Percentiles rank a stretch among this genome's conserved stretches.
Evolutionary conservation across 768 basidiomycete species (phyloP).

Genomic region (Mycena metata): DNA sequence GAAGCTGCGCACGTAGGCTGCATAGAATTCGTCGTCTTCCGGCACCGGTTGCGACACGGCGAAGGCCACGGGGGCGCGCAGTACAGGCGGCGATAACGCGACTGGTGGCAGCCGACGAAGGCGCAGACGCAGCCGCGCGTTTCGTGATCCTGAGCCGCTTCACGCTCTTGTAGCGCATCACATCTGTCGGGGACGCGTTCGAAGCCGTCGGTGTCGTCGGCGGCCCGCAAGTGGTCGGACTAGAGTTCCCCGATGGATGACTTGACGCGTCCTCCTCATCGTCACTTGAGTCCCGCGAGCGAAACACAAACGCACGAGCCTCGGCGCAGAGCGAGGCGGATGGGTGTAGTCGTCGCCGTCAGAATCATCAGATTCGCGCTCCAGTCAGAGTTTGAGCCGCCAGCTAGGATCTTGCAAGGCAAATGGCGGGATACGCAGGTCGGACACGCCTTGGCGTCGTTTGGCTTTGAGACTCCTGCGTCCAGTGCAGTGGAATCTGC

Average conservation of each 20-base stretch:
- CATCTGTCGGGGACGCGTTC: background rate
- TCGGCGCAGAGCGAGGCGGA: background rate
- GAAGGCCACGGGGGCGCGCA: no score
- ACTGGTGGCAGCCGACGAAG: background rate
- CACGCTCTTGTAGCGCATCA: constrained; percentile 1
- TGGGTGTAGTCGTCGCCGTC: background rate
- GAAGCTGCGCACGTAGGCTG: background rate
- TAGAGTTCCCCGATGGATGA: background rate
- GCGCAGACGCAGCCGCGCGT: no score
- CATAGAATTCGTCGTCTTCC: constrained; percentile 7
- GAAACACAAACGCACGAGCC: background rate
- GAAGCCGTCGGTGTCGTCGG: constrained; percentile 4
- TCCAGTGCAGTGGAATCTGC: background rate
- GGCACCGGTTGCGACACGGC: no score
- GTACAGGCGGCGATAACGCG: no score
- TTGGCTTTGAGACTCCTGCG: constrained; percentile 22
- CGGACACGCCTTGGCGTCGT: constrained; percentile 32
- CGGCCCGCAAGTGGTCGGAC: constrained; percentile 9
- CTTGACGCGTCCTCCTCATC: background rate
- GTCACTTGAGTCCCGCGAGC: background rate
- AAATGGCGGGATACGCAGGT: constrained; percentile 28
- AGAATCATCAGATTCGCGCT: background rate
- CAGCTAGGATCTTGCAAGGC: background rate
- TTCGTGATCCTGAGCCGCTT: background rate
- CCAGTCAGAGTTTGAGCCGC: background rate